phyloP scores from a whole-genome alignment of 805 yeast species.

The Starmerella sirachaensis region DNA sequence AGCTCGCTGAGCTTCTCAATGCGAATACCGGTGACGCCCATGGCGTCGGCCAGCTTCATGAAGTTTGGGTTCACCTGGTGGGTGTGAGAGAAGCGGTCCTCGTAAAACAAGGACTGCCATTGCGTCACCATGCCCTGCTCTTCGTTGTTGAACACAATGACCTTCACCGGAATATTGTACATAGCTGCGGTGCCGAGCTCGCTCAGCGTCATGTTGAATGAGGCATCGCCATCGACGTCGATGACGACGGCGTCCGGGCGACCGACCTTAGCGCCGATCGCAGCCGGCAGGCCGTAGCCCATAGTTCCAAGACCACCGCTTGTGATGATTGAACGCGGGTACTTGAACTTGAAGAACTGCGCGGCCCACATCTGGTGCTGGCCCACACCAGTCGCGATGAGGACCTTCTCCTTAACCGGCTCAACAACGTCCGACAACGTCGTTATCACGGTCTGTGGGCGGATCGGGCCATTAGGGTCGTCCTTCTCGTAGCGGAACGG shows the following conservation, averaged over 20 bases:
- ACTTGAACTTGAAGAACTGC: slow-evolving; percentile 88
- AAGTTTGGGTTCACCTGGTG: slow-evolving; percentile 94
- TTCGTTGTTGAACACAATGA: slow-evolving; percentile 83
- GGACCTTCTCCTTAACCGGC: slow-evolving; percentile 54
- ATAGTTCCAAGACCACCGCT: slow-evolving; percentile 98
- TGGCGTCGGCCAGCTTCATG: slow-evolving; percentile 82
- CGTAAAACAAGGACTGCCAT: slow-evolving; percentile 97
- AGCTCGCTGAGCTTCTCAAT: slow-evolving; percentile 58
- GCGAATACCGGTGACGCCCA: slow-evolving; percentile 80
- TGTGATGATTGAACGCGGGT: slow-evolving; percentile 89
- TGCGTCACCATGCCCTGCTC: slow-evolving; percentile 99
- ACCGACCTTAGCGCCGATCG: slow-evolving; percentile 96
- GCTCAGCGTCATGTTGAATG: slow-evolving; percentile 94
- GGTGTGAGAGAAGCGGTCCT: slow-evolving; percentile 94
- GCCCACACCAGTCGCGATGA: slow-evolving; percentile 96
- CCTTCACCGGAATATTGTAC: slow-evolving; percentile 81
- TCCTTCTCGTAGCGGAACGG: slow-evolving; percentile 77
- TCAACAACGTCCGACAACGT: slow-evolving; percentile 66
- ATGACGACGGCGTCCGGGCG: slow-evolving; percentile 89
- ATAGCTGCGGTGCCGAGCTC: slow-evolving; percentile 92
- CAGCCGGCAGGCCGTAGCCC: slow-evolving; percentile 97
- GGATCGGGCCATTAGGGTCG: slow-evolving; percentile 46
- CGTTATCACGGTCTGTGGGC: slow-evolving; percentile 82
- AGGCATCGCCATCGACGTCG: slow-evolving; percentile 97
- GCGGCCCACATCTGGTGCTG: slow-evolving; percentile 99